Percentiles rank a stretch among this genome's conserved stretches.
These are phyloP conservation scores for Fomitopsis pinicola DNA, from an alignment of 1,284 basidiomycete species.

Conservation along the genomic window DNA sequence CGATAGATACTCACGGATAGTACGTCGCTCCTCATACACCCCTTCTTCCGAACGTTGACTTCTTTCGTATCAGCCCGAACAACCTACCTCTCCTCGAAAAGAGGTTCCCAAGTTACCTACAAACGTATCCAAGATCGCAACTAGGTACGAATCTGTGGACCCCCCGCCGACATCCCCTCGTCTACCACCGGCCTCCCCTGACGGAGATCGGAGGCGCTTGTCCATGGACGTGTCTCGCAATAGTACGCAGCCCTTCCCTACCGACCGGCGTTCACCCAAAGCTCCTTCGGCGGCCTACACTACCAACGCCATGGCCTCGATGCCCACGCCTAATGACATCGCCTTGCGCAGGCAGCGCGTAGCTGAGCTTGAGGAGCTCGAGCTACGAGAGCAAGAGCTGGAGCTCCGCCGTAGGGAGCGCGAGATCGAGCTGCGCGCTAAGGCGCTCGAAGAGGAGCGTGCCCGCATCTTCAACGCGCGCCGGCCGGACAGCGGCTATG, in stretches of 20 bases:
- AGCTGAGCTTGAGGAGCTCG: conserved; percentile 47
- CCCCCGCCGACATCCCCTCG: conserved; percentile 4
- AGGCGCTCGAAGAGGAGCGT: conserved; percentile 34
- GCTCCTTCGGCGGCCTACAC: conserved; percentile 9
- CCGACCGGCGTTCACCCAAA: not conserved
- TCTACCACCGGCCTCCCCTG: conserved; percentile 26
- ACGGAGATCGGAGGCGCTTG: conserved; percentile 14
- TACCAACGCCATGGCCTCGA: not conserved
- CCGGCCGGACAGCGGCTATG: conserved; percentile 21
- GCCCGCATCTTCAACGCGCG: conserved; percentile 18
- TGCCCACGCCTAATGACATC: conserved; percentile 18
- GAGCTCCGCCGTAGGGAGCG: conserved; percentile 54
- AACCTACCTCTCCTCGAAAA: conserved; percentile 50
- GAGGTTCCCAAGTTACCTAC: conserved; percentile 57
- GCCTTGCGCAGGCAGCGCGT: conserved; percentile 39
- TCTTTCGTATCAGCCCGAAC: conserved; percentile 36
- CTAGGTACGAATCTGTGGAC: conserved; percentile 42
- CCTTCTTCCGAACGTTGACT: conserved; percentile 4
- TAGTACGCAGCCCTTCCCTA: conserved; percentile 10
- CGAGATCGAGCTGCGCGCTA: conserved; percentile 48
- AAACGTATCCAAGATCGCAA: conserved; percentile 64
- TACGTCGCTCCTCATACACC: conserved; percentile 28
- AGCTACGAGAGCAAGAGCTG: conserved; percentile 49
- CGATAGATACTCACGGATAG: conserved; percentile 53
- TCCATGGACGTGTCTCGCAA: conserved; percentile 15